Evolutionary conservation across 371 early-diverging fungal genomes (phyloP).

Genomic region (Mucor ambiguus): DNA sequence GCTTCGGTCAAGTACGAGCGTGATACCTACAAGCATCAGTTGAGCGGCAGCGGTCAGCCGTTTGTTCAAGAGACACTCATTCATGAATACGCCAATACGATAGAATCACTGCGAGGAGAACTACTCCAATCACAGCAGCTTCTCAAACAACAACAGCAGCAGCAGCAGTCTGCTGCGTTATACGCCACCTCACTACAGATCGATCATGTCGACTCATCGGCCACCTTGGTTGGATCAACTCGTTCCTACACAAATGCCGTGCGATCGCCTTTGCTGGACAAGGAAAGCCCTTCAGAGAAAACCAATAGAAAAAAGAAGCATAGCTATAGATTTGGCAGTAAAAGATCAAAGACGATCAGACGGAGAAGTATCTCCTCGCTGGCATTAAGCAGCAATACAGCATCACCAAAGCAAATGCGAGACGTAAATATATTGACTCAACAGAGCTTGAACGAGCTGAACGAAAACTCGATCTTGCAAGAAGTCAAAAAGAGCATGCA

Average conservation of each 20-base stretch:
- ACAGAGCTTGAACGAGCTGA: neutral
- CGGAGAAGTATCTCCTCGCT: conserved; percentile 11
- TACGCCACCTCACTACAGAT: neutral
- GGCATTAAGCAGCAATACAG: neutral
- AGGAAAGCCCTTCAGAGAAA: conserved; percentile 9
- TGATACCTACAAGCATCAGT: conserved; percentile 23
- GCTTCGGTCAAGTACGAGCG: conserved; percentile 30
- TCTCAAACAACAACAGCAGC: conserved; percentile 4
- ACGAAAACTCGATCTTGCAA: conserved; percentile 7
- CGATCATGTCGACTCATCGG: conserved; percentile 20
- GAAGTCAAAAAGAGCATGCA: conserved; percentile 18
- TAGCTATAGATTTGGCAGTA: conserved; percentile 12
- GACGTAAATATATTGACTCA: neutral
- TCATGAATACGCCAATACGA: conserved; percentile 28
- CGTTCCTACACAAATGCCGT: neutral
- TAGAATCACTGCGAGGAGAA: conserved; percentile 21
- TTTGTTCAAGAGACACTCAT: conserved; percentile 9
- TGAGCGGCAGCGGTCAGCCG: neutral
- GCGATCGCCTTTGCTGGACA: neutral
- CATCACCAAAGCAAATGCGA: conserved; percentile 3
- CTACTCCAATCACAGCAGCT: conserved; percentile 18
- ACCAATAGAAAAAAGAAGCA: conserved; percentile 19
- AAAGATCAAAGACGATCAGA: conserved; percentile 14
- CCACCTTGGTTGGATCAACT: conserved; percentile 19
- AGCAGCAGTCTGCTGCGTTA: neutral